These are phyloP conservation scores for Coccomyxa sp. DNA, from an alignment of 139 green algal genomes.

Conservation along the genomic window DNA sequence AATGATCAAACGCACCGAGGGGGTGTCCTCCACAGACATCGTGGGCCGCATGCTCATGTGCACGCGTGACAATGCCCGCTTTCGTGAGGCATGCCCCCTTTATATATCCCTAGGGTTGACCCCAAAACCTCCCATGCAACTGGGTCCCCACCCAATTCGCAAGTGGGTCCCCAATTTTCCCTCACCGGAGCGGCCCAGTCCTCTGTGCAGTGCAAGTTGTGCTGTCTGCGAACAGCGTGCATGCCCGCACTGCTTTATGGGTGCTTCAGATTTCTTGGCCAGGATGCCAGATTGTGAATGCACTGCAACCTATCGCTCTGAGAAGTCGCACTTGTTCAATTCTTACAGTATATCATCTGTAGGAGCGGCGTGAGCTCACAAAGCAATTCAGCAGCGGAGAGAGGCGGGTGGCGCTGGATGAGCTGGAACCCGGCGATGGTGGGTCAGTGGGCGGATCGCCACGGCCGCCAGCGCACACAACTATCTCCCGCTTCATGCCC, in stretches of 20 bases:
- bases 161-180: too few relatives aligned
- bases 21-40: slow-evolving; percentile 97
- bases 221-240: not conserved
- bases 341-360: not conserved
- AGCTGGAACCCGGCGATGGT: not conserved
- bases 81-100: slow-evolving; percentile 16
- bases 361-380: slow-evolving; percentile 21
- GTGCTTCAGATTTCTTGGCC: too few relatives aligned
- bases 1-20: slow-evolving; percentile 94
- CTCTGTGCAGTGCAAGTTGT: too few relatives aligned
- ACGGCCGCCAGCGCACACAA: not conserved
- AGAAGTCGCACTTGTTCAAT: too few relatives aligned
- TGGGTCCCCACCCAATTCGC: not conserved
- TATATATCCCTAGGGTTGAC: too few relatives aligned
- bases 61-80: slow-evolving; percentile 62
- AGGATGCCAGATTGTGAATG: too few relatives aligned
- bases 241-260: too few relatives aligned
- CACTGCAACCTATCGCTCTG: too few relatives aligned
- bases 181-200: too few relatives aligned
- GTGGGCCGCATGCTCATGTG: slow-evolving; percentile 96
- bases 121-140: not conserved
- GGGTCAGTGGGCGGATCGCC: not conserved
- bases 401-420: not conserved
- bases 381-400: slow-evolving; percentile 33
- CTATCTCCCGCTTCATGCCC: slow-evolving; percentile 82